A percentile compares a stretch with the other conserved stretches of the same genome.
These are phyloP conservation scores for Ascochyta fabae DNA, from an alignment of 2,329 filamentous ascomycete genomes.

Conservation along the genomic window DNA sequence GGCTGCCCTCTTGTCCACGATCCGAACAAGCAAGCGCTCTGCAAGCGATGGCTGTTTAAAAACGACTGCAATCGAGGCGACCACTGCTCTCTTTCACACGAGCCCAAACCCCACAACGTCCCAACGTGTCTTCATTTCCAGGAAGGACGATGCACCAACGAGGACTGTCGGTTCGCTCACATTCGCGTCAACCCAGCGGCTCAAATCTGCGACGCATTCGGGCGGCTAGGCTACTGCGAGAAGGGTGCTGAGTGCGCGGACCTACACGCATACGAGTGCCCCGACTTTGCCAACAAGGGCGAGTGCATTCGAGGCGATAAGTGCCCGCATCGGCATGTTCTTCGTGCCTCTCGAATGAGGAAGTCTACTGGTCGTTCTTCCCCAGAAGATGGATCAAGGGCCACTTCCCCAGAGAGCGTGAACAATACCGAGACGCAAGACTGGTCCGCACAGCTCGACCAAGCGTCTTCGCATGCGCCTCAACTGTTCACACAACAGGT, in stretches of 20 bases:
- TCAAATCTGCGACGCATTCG: slow-evolving; percentile 83
- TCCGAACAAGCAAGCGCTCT: slow-evolving; percentile 83
- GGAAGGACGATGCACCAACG: slow-evolving; percentile 87
- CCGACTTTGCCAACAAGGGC: slow-evolving; percentile 91
- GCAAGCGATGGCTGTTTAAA: slow-evolving; percentile 84
- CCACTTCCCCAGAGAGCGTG: slow-evolving; percentile 16
- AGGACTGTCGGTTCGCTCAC: slow-evolving; percentile 86
- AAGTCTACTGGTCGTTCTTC: slow-evolving; percentile 24
- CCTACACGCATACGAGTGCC: slow-evolving; percentile 91
- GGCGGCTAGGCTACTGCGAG: slow-evolving; percentile 85
- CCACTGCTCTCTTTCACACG: slow-evolving; percentile 89
- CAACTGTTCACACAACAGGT: slow-evolving; percentile 40
- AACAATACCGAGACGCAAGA: slow-evolving; percentile 1
- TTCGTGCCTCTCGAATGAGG: slow-evolving; percentile 51
- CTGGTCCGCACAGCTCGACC: slow-evolving; percentile 1
- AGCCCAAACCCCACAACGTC: slow-evolving; percentile 79
- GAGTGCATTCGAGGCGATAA: slow-evolving; percentile 74
- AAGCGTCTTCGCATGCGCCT: slow-evolving; percentile 3
- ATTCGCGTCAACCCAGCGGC: slow-evolving; percentile 77
- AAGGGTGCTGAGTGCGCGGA: slow-evolving; percentile 78
- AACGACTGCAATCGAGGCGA: slow-evolving; percentile 78
- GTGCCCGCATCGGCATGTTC: slow-evolving; percentile 86
- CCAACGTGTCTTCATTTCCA: slow-evolving; percentile 90
- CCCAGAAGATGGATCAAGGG: slow-evolving; percentile 16
- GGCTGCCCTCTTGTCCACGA: slow-evolving; percentile 84